phyloP scores from a whole-genome alignment of 257 asterid genomes.

The Cruciata laevipes region DNA sequence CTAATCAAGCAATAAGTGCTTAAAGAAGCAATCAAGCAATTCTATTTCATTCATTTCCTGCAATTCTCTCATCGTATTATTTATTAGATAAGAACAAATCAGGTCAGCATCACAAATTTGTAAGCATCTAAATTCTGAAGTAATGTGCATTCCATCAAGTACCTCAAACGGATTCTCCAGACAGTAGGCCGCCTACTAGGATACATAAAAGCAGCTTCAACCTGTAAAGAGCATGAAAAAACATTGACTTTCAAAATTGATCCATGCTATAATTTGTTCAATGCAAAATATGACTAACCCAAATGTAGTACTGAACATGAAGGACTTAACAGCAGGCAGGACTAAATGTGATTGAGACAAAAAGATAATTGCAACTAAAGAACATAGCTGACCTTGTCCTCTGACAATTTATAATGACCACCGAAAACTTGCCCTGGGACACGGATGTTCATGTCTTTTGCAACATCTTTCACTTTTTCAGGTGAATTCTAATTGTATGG shows the following conservation, averaged over 20 bases:
- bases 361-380: background rate
- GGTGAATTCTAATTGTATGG: slow-evolving; percentile 59
- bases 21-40: too few species aligned
- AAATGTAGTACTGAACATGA: background rate
- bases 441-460: slow-evolving; percentile 70
- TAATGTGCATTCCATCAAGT: slow-evolving; percentile 9
- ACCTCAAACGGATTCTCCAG: slow-evolving; percentile 84
- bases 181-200: slow-evolving; percentile 93
- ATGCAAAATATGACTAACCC: background rate
- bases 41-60: background rate
- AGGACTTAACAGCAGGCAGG: background rate
- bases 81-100: background rate
- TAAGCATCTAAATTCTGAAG: background rate
- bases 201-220: slow-evolving; percentile 88
- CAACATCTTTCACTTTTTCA: slow-evolving; percentile 77
- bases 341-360: background rate
- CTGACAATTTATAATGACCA: slow-evolving; percentile 75
- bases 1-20: background rate
- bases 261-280: background rate
- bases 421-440: slow-evolving; percentile 54
- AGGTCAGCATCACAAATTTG: background rate
- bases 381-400: slow-evolving; percentile 57
- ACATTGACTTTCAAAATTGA: slow-evolving; percentile 3
- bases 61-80: background rate
- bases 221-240: slow-evolving; percentile 34